Evolutionary conservation across 2,329 filamentous ascomycete genomes (phyloP).

Genomic region (Aphanoascus verrucosus): DNA sequence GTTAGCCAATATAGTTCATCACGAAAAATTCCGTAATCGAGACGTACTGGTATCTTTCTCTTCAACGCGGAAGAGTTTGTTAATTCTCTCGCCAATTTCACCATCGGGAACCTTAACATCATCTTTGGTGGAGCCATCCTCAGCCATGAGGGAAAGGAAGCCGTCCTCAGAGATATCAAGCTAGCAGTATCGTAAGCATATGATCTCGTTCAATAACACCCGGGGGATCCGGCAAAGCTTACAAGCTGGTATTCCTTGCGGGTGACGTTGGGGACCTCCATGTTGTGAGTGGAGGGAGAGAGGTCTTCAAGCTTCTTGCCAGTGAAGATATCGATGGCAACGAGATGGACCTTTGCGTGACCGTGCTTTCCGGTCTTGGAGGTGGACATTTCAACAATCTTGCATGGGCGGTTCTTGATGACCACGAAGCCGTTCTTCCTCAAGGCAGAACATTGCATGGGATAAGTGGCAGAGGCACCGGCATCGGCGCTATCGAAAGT

Average conservation of each 20-base stretch:
- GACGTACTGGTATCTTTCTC: conserved; percentile 87
- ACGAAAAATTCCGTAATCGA: neutral
- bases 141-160: conserved; percentile 87
- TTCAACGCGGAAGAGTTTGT: conserved; percentile 65
- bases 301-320: conserved; percentile 99
- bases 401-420: conserved; percentile 98
- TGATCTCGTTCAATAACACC: neutral
- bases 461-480: conserved; percentile 86
- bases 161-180: conserved; percentile 88
- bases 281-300: conserved; percentile 81
- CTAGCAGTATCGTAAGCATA: conserved; percentile 37
- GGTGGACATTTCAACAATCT: conserved; percentile 99
- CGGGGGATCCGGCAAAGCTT: conserved; percentile 37
- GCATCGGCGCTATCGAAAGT: conserved; percentile 92
- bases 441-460: conserved; percentile 99
- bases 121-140: conserved; percentile 78
- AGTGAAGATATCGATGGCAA: conserved; percentile 98
- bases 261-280: conserved; percentile 83
- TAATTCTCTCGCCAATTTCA: conserved; percentile 80
- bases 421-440: conserved; percentile 98
- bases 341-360: conserved; percentile 99
- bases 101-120: conserved; percentile 89
- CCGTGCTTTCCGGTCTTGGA: conserved; percentile 99
- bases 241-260: conserved; percentile 91
- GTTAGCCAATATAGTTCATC: conserved; percentile 9